Percentiles rank a stretch among this genome's conserved stretches.
Evolutionary conservation across 306 rosid species (phyloP).

Genomic region (Hippophae gyantsensis): DNA sequence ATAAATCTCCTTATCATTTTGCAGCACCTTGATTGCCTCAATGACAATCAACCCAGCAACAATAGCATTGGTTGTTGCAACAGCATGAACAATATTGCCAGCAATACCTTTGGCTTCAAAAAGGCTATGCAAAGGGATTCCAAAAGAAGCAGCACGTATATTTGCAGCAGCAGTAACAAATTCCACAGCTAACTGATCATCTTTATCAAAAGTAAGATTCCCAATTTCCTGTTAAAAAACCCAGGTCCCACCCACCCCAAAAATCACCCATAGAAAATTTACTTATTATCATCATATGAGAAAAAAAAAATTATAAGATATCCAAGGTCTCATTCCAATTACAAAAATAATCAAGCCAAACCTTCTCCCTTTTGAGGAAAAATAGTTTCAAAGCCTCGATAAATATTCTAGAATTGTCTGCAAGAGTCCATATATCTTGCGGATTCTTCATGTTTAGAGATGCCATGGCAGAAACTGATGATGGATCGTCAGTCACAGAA

Average conservation of each 20-base stretch:
- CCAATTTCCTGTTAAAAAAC: conserved; percentile 67
- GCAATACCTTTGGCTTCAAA: conserved; percentile 99
- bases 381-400: conserved; percentile 69
- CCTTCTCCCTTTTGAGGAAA: conserved; percentile 75
- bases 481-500: conserved; percentile 31
- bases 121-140: conserved; percentile 85
- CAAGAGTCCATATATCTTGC: conserved; percentile 90
- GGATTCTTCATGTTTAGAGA: conserved; percentile 94
- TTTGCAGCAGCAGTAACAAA: conserved; percentile 98
- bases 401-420: conserved; percentile 72
- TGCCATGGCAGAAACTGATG: conserved; percentile 71
- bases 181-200: conserved; percentile 95
- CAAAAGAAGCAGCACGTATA: conserved; percentile 86
- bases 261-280: not conserved
- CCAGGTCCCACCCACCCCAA: conserved; percentile 4
- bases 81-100: conserved; percentile 98
- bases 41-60: conserved; percentile 97
- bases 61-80: conserved; percentile 93
- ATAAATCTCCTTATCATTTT: conserved; percentile 50
- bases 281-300: not conserved
- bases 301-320: conserved; percentile 9
- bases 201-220: conserved; percentile 86
- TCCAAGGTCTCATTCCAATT: conserved; percentile 15
- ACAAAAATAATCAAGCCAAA: conserved; percentile 20
- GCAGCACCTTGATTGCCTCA: conserved; percentile 93